Evolutionary conservation across 2,329 filamentous ascomycete genomes (phyloP).

Genomic region (Ophiocordyceps robertsii): DNA sequence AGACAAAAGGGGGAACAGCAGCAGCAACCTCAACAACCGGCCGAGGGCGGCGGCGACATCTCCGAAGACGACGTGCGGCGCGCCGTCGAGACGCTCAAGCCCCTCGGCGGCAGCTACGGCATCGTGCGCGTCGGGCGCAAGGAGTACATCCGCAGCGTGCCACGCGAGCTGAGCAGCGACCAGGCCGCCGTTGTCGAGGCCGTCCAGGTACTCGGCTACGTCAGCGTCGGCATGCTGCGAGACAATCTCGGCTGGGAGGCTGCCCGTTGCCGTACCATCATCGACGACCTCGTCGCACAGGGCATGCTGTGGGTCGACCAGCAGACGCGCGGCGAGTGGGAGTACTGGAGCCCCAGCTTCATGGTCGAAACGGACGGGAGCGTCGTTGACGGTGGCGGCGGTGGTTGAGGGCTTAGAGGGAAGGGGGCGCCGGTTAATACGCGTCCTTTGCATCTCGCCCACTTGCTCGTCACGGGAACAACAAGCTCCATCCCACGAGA

Average conservation of each 20-base stretch:
- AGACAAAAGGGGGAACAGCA: slow-evolving; percentile 50
- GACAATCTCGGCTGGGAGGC: slow-evolving; percentile 77
- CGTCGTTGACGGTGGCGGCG: slow-evolving; percentile 3
- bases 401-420: background rate
- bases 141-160: slow-evolving; percentile 81
- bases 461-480: background rate
- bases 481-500: too few species aligned
- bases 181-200: slow-evolving; percentile 88
- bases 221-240: slow-evolving; percentile 80
- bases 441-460: too few species aligned
- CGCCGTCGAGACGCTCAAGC: slow-evolving; percentile 75
- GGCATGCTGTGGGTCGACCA: slow-evolving; percentile 91
- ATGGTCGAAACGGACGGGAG: slow-evolving; percentile 36
- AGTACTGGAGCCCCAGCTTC: slow-evolving; percentile 84
- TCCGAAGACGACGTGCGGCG: slow-evolving; percentile 88
- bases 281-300: slow-evolving; percentile 80
- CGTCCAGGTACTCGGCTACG: slow-evolving; percentile 77
- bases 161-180: slow-evolving; percentile 89
- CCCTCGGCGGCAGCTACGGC: slow-evolving; percentile 77
- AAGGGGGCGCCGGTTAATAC: too few species aligned
- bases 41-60: slow-evolving; percentile 56
- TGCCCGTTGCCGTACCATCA: slow-evolving; percentile 72
- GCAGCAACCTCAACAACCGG: too few species aligned
- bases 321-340: slow-evolving; percentile 63
- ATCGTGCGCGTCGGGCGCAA: slow-evolving; percentile 73